Percentiles rank a stretch among this genome's conserved stretches.
Conservation (phyloP, 1,139 yeast genomes). For the Keqinozyma sinolaborantium region DNA sequence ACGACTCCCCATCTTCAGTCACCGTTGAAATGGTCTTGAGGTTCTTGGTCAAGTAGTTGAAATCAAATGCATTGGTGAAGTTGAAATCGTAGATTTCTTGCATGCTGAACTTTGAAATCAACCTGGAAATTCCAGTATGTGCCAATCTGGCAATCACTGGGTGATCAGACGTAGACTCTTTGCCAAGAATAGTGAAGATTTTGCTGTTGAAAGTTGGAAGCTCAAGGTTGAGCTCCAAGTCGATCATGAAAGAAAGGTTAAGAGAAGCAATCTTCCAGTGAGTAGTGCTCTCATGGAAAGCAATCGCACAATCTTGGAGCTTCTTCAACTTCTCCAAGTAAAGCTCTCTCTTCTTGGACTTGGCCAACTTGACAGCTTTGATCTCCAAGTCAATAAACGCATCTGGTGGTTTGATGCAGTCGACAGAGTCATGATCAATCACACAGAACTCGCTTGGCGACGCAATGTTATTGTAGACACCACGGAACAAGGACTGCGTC, state of each 20-base stretch:
- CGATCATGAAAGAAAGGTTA: conserved; percentile 51
- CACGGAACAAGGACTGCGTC: conserved; percentile 51
- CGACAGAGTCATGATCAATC: conserved; percentile 44
- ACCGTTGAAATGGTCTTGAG: conserved; percentile 41
- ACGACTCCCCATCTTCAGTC: conserved; percentile 27
- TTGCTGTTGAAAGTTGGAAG: conserved; percentile 40
- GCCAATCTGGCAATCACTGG: conserved; percentile 68
- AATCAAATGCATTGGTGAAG: conserved; percentile 40
- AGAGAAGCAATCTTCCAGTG: conserved; percentile 73
- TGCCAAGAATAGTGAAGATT: conserved; percentile 46
- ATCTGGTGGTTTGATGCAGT: conserved; percentile 63
- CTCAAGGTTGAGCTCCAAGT: conserved; percentile 56
- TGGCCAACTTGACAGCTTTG: conserved; percentile 53
- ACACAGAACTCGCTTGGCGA: conserved; percentile 62
- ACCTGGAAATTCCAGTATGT: conserved; percentile 56
- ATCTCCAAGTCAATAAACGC: conserved; percentile 53
- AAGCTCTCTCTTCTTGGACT: conserved; percentile 48
- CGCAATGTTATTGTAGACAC: conserved; percentile 42
- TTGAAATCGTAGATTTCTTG: conserved; percentile 57
- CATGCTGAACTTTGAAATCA: conserved; percentile 50
- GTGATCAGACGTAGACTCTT: conserved; percentile 62
- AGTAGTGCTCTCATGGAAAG: conserved; percentile 29
- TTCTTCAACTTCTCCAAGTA: conserved; percentile 38
- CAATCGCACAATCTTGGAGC: conserved; percentile 43
- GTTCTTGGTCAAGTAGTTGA: conserved; percentile 36